Evolutionary conservation across 192 early-diverging fungal species (phyloP), one percentile per base, ranked within the genome.

Genomic region (Cladochytrium replicatum): DNA sequence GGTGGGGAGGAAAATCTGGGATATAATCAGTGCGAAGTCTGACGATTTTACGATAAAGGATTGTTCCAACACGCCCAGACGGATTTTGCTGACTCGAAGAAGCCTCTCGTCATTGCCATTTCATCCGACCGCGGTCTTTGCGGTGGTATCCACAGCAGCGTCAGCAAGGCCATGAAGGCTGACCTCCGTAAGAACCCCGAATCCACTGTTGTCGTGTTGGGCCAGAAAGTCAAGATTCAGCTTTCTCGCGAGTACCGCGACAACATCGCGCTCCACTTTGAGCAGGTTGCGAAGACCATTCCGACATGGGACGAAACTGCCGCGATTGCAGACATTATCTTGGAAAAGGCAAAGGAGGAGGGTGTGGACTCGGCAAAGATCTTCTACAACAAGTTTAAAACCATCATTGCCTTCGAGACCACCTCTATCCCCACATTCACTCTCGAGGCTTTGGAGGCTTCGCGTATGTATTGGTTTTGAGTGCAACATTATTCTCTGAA

Each of bases 111-210:
- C 50, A 66, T 98, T 50, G 83, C 86, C 23, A 74, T 85, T 38
- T 95, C 91, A 27, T 93, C 89, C 40, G 95, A 99, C 78, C 82
- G 88, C 77, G 95, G 95, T 73, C 85, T 99, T 29, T 99, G 95
- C 69, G 92, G 93, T 67, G 93, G 93, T 80, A 92, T 99, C 67
- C 93, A 99, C 84, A 86, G 83, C 55, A 87, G 84, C 53, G 82
- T 99, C 29, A 69, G 89, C 59, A 91, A 93, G 68, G 68, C 64
- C 54, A 82, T 86, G 60, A 84, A 85, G 55, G 74, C 63, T 46
- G 61, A 72, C 52, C 47, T 93, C 21, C 67, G 61, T 28, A 55
- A 68, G n/a, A 57, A 77, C 40, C 62, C 72, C 38, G 71, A 81
- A 2, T 29, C 17, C 6, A 57, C 67, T 19, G 29, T 90, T 29